These are phyloP conservation scores for Nelumbo lutea DNA, from an alignment of 164 flowering plant genomes.

Conservation along the genomic window DNA sequence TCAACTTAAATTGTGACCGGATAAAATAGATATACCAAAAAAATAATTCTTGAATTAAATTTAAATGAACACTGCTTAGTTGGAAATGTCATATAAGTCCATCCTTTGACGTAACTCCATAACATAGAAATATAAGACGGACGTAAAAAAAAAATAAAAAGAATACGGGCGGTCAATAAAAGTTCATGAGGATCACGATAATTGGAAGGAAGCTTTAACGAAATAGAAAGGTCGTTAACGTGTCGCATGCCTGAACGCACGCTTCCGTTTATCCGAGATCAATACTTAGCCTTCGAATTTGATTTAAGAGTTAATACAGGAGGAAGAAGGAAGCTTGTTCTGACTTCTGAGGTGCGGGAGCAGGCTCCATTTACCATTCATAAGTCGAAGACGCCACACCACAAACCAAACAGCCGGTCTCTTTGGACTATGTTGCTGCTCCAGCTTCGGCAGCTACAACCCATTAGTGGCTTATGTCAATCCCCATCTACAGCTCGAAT, in stretches of 20 bases:
- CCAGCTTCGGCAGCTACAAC: conserved; percentile 21
- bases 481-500: conserved; percentile 17
- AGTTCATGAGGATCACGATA: no score
- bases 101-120: no score
- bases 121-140: no score
- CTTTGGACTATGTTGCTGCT: conserved; percentile 17
- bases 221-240: conserved; percentile 14
- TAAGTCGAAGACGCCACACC: not conserved
- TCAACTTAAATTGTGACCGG: no score
- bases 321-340: not conserved
- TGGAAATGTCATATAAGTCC: no score
- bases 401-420: conserved; percentile 1
- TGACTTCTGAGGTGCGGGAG: not conserved
- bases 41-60: no score
- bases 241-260: conserved; percentile 25
- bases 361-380: no score
- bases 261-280: not conserved
- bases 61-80: no score
- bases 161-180: no score
- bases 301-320: not conserved
- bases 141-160: no score
- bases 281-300: not conserved
- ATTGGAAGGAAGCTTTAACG: no score
- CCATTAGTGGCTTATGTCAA: conserved; percentile 19
- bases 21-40: no score